A percentile compares a stretch with the other conserved stretches of the same genome.
Conservation (phyloP, 2,329 filamentous ascomycete genomes). For the Teratosphaeria epicoccoides region DNA sequence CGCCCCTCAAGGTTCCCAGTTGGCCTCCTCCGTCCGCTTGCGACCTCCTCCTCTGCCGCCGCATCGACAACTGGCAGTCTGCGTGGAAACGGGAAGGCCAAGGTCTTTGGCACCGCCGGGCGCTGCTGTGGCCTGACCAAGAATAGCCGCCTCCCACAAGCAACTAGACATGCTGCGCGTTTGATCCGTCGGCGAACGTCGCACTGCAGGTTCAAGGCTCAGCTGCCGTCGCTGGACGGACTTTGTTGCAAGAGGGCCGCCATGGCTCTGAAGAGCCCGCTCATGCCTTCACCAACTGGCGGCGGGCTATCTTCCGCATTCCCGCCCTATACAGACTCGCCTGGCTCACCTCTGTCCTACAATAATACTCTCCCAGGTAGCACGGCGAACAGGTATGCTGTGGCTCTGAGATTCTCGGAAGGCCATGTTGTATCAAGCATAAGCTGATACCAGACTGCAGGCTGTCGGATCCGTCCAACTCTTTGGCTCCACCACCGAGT, state of each 20-base stretch:
- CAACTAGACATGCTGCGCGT: neutral
- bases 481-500: conserved; percentile 37
- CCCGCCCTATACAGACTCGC: conserved; percentile 42
- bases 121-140: neutral
- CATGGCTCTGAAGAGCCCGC: conserved; percentile 28
- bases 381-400: conserved; percentile 10
- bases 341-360: conserved; percentile 38
- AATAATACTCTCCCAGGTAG: conserved; percentile 29
- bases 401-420: neutral
- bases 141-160: neutral
- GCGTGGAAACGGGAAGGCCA: neutral
- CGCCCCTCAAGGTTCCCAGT: neutral
- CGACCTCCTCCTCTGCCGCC: neutral
- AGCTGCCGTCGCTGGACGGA: neutral
- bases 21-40: too few relatives aligned
- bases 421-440: conserved; percentile 1
- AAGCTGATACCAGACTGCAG: conserved; percentile 18
- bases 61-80: neutral
- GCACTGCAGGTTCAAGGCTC: neutral
- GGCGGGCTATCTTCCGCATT: conserved; percentile 34
- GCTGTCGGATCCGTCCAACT: conserved; percentile 37
- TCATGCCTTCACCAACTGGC: conserved; percentile 34
- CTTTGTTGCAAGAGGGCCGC: neutral
- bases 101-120: neutral
- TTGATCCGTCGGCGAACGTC: neutral